Base-by-base conservation (phyloP, 805 yeast genomes). In the Starmerella stigmatis region DNA sequence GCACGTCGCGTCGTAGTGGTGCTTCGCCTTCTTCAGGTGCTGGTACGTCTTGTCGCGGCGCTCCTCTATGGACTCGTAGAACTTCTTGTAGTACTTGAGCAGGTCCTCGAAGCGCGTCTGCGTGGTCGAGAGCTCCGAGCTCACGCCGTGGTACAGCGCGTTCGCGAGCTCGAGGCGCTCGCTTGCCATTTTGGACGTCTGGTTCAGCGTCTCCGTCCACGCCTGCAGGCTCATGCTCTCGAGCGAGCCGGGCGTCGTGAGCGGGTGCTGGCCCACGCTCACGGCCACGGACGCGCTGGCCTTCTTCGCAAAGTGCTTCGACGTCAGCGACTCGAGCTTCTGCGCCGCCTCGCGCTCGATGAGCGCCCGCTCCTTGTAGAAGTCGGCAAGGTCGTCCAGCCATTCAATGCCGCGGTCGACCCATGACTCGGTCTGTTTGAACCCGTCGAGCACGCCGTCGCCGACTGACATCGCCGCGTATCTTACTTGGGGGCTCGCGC, bases 201-300 rank as follows among this genome's bases (percentile, higher is more conserved):
- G 92, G 3, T 81, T 72, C 48, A 89, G 71, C 6, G 88, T 74
- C 52, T 86, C 94, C 36, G 75, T 85, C 98, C 98, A 89, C 1
- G 94, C 75, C 11, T 84, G 94, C 50, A 88, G 65, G 13, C 83
- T 71, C 0, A 96, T 94, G 52, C 83, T 73, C 60, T 92, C 97
- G 41, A 89, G 68, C 0, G 96, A 86, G 0, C 99, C 98, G 0
- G 98, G 97, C 0, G 99, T 92, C 34, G 84, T 74, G 33, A 78
- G 73, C 0, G 99, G 98, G 15, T 75, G 74, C 49, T 85, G 94
- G 21, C 99, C 99, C 2, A 92, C 98, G 35, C 88, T 76, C 23
- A 92, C 63, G 12, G 66, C 61, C 0, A 89, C 75, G 10, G 85
- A 69, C 15, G 70, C 63, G 52, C 76, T 76, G 39, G 94, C 81